phyloP scores from a whole-genome alignment of 352 stramenopile species.

The Pythium angustatum region DNA sequence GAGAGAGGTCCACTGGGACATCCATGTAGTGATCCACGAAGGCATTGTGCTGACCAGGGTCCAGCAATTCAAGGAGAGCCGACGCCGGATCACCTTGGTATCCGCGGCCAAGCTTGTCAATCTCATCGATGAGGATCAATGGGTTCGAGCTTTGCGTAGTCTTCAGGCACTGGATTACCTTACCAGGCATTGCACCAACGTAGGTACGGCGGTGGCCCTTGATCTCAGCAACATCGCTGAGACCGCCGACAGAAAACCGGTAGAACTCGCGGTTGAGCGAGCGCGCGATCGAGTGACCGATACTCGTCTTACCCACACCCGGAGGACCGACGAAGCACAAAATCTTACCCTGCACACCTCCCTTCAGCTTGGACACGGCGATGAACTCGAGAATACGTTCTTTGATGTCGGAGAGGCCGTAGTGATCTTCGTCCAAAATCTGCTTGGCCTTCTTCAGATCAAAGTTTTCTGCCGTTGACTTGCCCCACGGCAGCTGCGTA shows the following conservation, averaged over 20 bases:
- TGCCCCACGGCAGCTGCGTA: slow-evolving; percentile 96
- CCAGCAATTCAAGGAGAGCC: slow-evolving; percentile 96
- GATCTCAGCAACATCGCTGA: slow-evolving; percentile 98
- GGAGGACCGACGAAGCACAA: slow-evolving; percentile 96
- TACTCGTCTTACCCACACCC: slow-evolving; percentile 93
- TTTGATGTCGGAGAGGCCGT: slow-evolving; percentile 98
- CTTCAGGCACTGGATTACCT: slow-evolving; percentile 99
- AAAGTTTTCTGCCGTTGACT: slow-evolving; percentile 96
- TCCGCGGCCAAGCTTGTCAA: slow-evolving; percentile 88
- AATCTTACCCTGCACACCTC: slow-evolving; percentile 97
- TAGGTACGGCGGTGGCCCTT: slow-evolving; percentile 99
- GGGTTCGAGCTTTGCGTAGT: slow-evolving; percentile 95
- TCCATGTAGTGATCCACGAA: slow-evolving; percentile 99
- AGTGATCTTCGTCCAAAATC: slow-evolving; percentile 97
- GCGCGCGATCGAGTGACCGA: slow-evolving; percentile 96
- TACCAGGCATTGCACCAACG: slow-evolving; percentile 98
- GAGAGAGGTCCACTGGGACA: slow-evolving; percentile 97
- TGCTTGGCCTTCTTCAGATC: slow-evolving; percentile 92
- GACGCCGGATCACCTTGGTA: slow-evolving; percentile 95
- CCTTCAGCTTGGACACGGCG: slow-evolving; percentile 96
- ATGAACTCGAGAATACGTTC: slow-evolving; percentile 99
- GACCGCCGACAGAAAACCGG: slow-evolving; percentile 97
- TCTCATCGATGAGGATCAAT: slow-evolving; percentile 98
- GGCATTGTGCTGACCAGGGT: slow-evolving; percentile 96
- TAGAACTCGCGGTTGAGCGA: slow-evolving; percentile 98